A percentile compares a stretch with the other conserved stretches of the same genome.
phyloP scores from a whole-genome alignment of 2,329 filamentous ascomycete genomes.

The Xylaria sp. region DNA sequence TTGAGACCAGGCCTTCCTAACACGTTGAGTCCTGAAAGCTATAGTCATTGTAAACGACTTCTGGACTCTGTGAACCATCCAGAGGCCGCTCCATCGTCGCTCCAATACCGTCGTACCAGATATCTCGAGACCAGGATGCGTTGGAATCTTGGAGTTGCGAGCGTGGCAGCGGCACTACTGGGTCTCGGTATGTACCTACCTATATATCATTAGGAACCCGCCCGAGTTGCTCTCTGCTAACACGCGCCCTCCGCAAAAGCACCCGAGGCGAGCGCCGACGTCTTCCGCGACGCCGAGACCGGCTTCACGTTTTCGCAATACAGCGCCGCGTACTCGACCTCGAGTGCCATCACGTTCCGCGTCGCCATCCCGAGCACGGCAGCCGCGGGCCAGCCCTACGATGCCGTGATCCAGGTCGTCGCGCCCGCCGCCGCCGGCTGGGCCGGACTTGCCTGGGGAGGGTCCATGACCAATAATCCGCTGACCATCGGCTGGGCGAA shows the following conservation, averaged over 20 bases:
- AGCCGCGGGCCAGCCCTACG: conserved; percentile 37
- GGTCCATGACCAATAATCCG: conserved; percentile 51
- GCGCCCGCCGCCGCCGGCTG: conserved; percentile 49
- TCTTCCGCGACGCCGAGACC: conserved; percentile 33
- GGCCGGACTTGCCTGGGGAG: conserved; percentile 54
- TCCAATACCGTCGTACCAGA: background rate
- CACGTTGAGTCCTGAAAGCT: background rate
- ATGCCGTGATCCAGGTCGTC: conserved; percentile 47
- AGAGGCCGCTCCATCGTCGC: background rate
- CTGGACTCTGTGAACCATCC: background rate
- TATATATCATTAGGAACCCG: background rate
- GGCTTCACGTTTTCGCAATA: conserved; percentile 38
- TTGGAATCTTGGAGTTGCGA: conserved; percentile 29
- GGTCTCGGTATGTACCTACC: conserved; percentile 28
- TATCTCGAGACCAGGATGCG: conserved; percentile 29
- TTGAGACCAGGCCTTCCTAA: too few species aligned
- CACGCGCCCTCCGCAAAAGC: conserved; percentile 2
- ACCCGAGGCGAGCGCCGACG: conserved; percentile 29
- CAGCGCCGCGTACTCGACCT: conserved; percentile 30
- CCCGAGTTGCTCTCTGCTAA: too few species aligned
- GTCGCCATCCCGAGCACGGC: conserved; percentile 41
- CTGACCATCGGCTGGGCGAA: conserved; percentile 50
- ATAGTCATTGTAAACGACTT: conserved; percentile 4
- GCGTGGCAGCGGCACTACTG: conserved; percentile 25
- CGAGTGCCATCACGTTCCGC: conserved; percentile 35